Base-by-base conservation (phyloP, 208 protist genomes). In the Trypanosoma avium region DNA sequence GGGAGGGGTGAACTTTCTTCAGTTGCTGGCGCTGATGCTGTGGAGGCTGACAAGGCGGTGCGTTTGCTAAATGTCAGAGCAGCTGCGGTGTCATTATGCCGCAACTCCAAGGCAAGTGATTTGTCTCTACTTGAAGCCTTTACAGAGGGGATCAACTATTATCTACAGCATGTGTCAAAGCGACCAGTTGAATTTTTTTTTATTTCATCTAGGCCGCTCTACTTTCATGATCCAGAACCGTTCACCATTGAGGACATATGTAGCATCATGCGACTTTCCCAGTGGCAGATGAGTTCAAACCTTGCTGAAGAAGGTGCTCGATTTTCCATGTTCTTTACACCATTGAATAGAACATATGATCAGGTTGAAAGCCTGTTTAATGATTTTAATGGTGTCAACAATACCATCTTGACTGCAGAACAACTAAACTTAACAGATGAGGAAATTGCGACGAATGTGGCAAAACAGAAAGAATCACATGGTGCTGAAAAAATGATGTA, bases 151-250 rank as follows among this genome's bases (percentile, higher is more conserved):
- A 58, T 86, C 19, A 89, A 89, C 66, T 63, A 74, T 6, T 85
- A 77, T 48, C 55, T 89, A 35, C 19, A 70, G 66, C 64, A 54
- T 32, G 69, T 62, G 10, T 70, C 61, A 24, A 80, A 80, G 75
- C 79, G 76, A 4, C 82, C 82, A 13, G 66, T 78, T 10, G 78
- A 88, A 70, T 85, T 88, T 66, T 83, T 83, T 54, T 82, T 88
- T 47, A 79, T 85, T n/a, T n/a, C n/a, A 63, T 57, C 38, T 26
- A 43, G 35, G 22, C 54, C 69, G 29, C 65, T 88, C 21, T 65
- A 55, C 57, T 82, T 79, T 54, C 78, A 80, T 57, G 60, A 85
- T 19, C 78, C 79, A 22, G 52, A 64, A 4, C 71, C 73, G 6
- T 88, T 82, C 64, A 69, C 30, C 21, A 50, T 69, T 19, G 26